Percentiles rank a stretch among this genome's conserved stretches.
Evolutionary conservation across 2,329 filamentous ascomycete species (phyloP).

Genomic region (Colletotrichum sp.): DNA sequence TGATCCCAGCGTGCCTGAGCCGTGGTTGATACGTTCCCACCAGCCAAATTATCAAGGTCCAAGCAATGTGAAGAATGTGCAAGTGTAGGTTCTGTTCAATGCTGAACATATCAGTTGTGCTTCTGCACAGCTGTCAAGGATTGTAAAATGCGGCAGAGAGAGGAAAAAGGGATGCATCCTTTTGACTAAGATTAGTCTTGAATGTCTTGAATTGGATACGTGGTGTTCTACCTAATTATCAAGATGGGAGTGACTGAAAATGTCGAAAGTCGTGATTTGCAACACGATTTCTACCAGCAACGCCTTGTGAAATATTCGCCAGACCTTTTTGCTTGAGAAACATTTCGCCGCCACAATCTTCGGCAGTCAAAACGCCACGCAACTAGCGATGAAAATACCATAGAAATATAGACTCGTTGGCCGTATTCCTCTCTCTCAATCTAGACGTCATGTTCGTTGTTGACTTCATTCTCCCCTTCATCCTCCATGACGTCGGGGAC

Average conservation of each 20-base stretch:
- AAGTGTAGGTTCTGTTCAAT: neutral
- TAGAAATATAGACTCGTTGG: neutral
- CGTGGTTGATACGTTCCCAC: rapidly evolving
- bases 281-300: neutral
- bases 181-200: neutral
- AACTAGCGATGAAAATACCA: neutral
- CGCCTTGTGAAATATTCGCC: neutral
- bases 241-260: neutral
- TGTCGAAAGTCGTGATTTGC: neutral
- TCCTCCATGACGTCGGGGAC: neutral
- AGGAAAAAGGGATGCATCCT: neutral
- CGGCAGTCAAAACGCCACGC: neutral
- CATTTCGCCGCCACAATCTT: rapidly evolving
- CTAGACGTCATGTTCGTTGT: neutral
- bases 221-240: neutral
- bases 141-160: rapidly evolving
- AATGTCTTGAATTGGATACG: neutral
- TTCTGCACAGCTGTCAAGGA: rapidly evolving
- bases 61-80: neutral
- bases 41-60: neutral
- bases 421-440: neutral
- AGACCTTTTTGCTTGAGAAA: neutral
- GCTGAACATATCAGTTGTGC: rapidly evolving
- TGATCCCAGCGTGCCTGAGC: rapidly evolving
- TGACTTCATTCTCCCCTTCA: neutral